phyloP scores from a whole-genome alignment of 2,329 filamentous ascomycete genomes.

The Stachybotrys chartarum region DNA sequence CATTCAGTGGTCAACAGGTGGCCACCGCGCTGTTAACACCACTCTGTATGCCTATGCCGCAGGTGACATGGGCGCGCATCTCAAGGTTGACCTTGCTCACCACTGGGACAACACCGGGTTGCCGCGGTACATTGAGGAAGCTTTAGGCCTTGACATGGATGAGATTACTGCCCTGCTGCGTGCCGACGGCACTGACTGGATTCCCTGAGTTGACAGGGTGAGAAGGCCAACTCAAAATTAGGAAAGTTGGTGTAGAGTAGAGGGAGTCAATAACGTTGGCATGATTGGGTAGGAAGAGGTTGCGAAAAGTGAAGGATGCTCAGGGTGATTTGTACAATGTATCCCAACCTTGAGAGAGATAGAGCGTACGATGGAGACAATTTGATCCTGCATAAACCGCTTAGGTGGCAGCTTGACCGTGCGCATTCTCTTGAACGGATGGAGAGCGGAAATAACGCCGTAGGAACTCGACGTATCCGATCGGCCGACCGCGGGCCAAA shows the following conservation, averaged over 20 bases:
- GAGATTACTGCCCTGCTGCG: constrained; percentile 10
- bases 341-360: too few species aligned
- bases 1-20: constrained; percentile 25
- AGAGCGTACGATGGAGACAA: too few species aligned
- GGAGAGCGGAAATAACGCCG: constrained; percentile 29
- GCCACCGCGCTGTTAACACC: constrained; percentile 26
- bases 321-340: too few species aligned
- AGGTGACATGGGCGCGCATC: constrained; percentile 12
- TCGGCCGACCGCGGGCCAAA: constrained; percentile 60
- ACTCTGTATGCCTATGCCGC: constrained; percentile 24
- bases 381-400: background rate
- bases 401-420: constrained; percentile 10
- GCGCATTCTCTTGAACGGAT: constrained; percentile 5
- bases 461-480: constrained; percentile 68
- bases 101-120: constrained; percentile 22
- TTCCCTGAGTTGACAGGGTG: background rate
- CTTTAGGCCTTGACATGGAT: constrained; percentile 16
- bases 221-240: too few species aligned
- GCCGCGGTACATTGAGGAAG: constrained; percentile 16
- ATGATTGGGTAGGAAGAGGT: background rate
- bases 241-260: background rate
- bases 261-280: background rate
- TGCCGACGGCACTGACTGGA: constrained; percentile 1
- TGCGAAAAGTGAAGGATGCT: too few species aligned
- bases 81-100: constrained; percentile 16